phyloP scores from a whole-genome alignment of 2,329 filamentous ascomycete species.

The Blumeria hordei region DNA sequence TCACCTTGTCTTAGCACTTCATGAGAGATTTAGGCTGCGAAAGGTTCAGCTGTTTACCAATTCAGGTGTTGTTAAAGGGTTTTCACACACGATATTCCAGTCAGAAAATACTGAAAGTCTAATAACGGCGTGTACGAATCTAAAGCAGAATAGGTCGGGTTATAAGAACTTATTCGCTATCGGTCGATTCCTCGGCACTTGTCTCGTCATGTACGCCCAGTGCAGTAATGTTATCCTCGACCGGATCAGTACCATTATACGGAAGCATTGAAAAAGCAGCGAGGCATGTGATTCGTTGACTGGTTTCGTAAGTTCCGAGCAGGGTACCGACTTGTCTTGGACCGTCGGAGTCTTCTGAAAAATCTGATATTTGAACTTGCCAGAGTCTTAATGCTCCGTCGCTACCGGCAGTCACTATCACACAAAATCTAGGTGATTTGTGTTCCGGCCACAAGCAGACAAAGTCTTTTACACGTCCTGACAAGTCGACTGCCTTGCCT shows the following conservation, averaged over 20 bases:
- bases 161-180: constrained; percentile 12
- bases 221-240: constrained; percentile 14
- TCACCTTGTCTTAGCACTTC: too few relatives aligned
- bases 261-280: constrained; percentile 67
- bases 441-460: constrained; percentile 24
- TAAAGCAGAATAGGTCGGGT: background rate
- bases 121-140: too few relatives aligned
- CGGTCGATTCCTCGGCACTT: constrained; percentile 9
- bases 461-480: constrained; percentile 73
- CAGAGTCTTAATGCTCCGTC: constrained; percentile 70
- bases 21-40: too few relatives aligned
- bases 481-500: constrained; percentile 43
- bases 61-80: too few relatives aligned
- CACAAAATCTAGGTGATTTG: constrained; percentile 19
- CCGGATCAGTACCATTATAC: constrained; percentile 26
- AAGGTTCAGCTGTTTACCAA: too few relatives aligned
- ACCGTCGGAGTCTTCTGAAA: constrained; percentile 15
- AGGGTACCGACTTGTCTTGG: constrained; percentile 22
- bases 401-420: constrained; percentile 55
- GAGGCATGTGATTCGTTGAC: constrained; percentile 73
- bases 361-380: constrained; percentile 23
- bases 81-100: too few relatives aligned
- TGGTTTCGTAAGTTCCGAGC: constrained; percentile 59
- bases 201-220: constrained; percentile 9
- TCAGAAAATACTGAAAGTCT: too few relatives aligned